Evolutionary conservation across 352 stramenopile species (phyloP), one percentile per base, ranked within the genome.

Genomic region (Pythium brachiatum): DNA sequence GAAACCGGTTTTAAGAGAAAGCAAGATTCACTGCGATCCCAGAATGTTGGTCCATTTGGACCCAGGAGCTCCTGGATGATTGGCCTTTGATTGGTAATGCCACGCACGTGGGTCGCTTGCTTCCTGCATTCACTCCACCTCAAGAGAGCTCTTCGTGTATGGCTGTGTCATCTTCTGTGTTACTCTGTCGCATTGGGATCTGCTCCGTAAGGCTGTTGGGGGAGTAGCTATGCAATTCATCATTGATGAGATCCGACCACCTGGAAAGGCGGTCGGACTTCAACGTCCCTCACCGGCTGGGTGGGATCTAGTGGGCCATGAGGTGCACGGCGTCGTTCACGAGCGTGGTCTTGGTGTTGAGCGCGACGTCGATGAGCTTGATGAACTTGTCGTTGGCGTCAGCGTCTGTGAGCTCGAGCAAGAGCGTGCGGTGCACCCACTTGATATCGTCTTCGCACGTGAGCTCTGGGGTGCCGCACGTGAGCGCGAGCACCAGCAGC

Each of bases 311-410:
- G 59, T 96, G 85, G 7, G 83, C 86, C 74, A 96, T 89, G 65
- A 93, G 75, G 57, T 96, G 88, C 50, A 93, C 81, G 0, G 86
- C 86, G 55, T 94, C 83, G 62, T 94, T 96, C 55, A 93, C 65
- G 31, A 88, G 86, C 38, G 88, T 96, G 16, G 85, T 86, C 64
- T 78, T 89, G 36, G 83, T 92, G 57, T 85, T 70, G 29, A 96
- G 63, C 27, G 86, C 78, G 51, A 88, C 81, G 44, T 80, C 63
- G 60, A 96, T 94, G 52, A 96, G 78, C 47, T 90, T 86, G 39
- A 78, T 70, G 69, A 96, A 92, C 13, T 73, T 73, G 29, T 73
- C 59, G 27, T 72, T 65, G 32, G 85, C 86, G 27, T 90, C 77
- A 11, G 80, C 75, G 47, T 96, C 84, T 9, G 70, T 66, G 12